Conservation (phyloP, 305 asterid genomes). For the Andrographis paniculata region DNA sequence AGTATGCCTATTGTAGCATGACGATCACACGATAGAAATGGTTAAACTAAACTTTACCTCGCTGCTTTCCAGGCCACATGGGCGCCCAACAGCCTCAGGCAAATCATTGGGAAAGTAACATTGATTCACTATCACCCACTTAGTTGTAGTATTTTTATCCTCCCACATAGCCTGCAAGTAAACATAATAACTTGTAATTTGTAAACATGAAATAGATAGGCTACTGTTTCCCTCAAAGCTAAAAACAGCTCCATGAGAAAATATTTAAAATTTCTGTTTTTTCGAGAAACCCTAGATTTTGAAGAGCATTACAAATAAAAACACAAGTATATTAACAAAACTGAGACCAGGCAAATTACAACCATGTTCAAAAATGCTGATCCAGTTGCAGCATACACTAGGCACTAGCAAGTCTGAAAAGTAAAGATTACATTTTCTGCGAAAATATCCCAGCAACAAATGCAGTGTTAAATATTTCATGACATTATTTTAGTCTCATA, state of each 20-base stretch:
- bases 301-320: too few species aligned
- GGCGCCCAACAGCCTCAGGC: conserved; percentile 91
- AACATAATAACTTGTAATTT: conserved; percentile 23
- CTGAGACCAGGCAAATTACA: too few species aligned
- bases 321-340: too few species aligned
- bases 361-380: too few species aligned
- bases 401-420: too few species aligned
- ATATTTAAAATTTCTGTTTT: conserved; percentile 2
- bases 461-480: not conserved
- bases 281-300: not conserved
- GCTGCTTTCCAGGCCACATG: conserved; percentile 77
- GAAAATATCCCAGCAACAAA: too few species aligned
- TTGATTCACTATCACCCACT: conserved; percentile 66
- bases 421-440: too few species aligned
- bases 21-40: not conserved
- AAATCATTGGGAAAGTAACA: conserved; percentile 92
- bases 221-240: conserved; percentile 7
- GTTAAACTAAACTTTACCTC: conserved; percentile 45
- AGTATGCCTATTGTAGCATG: too few species aligned
- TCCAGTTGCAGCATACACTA: too few species aligned
- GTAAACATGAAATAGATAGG: conserved; percentile 17
- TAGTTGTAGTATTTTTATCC: conserved; percentile 48
- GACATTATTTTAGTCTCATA: too few species aligned
- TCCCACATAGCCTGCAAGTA: conserved; percentile 86
- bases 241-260: conserved; percentile 10